phyloP scores from a whole-genome alignment of 225 moss, liverwort and hornwort genomes.

The Bryum argenteum region DNA sequence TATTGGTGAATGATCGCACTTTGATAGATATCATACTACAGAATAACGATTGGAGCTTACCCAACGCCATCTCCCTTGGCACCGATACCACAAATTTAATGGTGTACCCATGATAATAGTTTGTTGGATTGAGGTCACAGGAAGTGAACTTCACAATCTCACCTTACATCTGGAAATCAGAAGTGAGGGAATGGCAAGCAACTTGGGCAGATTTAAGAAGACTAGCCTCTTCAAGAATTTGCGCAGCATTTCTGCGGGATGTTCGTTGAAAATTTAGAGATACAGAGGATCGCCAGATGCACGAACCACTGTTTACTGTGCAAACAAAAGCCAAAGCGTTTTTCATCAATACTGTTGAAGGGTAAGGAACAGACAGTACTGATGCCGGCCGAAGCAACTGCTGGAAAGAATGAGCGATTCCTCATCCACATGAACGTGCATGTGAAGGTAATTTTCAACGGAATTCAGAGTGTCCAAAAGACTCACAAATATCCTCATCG shows the following conservation, averaged over 20 bases:
- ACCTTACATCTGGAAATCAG: not conserved
- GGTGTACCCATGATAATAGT: slow-evolving; percentile 10
- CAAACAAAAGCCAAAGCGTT: slow-evolving; percentile 18
- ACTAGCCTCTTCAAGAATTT: not conserved
- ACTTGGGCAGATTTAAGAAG: slow-evolving; percentile 11
- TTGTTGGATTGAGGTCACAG: not conserved
- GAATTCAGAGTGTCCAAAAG: slow-evolving; percentile 1
- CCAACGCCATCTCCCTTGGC: slow-evolving; percentile 2
- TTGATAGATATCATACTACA: slow-evolving; percentile 4
- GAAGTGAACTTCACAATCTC: slow-evolving; percentile 13
- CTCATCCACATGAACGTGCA: not conserved
- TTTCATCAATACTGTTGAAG: slow-evolving; percentile 6
- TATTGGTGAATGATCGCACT: not conserved
- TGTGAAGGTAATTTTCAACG: not conserved
- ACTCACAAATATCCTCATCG: slow-evolving; percentile 21
- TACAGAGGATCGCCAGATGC: slow-evolving; percentile 7
- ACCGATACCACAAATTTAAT: not conserved
- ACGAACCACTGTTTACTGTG: not conserved
- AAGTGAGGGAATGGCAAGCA: slow-evolving; percentile 11
- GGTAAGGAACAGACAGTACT: slow-evolving; percentile 15
- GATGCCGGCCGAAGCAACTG: slow-evolving; percentile 8
- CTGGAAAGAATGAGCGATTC: slow-evolving; percentile 2
- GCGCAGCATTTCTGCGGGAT: not conserved
- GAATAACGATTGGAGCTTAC: slow-evolving; percentile 17
- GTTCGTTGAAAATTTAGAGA: not conserved